Base-by-base conservation (phyloP, 2,329 filamentous ascomycete species). In the Fusarium tuaranense region DNA sequence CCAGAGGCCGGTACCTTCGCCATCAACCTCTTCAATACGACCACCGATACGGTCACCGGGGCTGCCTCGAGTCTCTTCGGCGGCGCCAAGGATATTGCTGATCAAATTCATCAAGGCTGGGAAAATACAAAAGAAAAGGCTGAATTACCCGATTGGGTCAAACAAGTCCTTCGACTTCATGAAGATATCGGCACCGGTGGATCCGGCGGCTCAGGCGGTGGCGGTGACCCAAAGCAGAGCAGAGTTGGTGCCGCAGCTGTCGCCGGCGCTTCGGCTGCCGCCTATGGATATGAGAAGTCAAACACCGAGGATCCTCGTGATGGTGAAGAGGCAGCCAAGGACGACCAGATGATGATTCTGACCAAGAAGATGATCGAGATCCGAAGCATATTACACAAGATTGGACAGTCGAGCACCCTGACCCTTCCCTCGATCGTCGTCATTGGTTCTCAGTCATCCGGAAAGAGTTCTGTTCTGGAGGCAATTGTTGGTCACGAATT, bases 331-430 rank as follows among this genome's bases (percentile, higher is more conserved):
- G 88, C 89, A 59, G 94, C 95, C 20, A 91, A 92, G 78, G 97
- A 99, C 79, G 97, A 99, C 81, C 97, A 99, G 83, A 99, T 99
- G 96, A 99, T 99, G 97, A 88, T 98, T 76, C 87, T 99, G 80
- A 99, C 97, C 2, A 96, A 97, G 86, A 98, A 98, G 86, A 99
- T 99, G 97, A 99, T 99, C 80, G 97, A 99, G 86, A 98, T 99
- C 67, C 89, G 97, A 76, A 95, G 92, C 76, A 94, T 99, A 67
- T 88, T 99, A 27, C 94, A 97, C 80, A 94, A 92, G 30, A 94
- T 99, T 57, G 97, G 95, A 38, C 96, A 99, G 85, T 97, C 95
- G 1, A 95, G 93, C 74, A 91, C 94, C 4, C 86, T 99, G 73
- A 96, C 94, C 1, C 86, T 99, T 25, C 97, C 97, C 0, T 98